Evolutionary conservation across 169 alveolate genomes (phyloP).

Genomic region (Amoebophrya sp.): DNA sequence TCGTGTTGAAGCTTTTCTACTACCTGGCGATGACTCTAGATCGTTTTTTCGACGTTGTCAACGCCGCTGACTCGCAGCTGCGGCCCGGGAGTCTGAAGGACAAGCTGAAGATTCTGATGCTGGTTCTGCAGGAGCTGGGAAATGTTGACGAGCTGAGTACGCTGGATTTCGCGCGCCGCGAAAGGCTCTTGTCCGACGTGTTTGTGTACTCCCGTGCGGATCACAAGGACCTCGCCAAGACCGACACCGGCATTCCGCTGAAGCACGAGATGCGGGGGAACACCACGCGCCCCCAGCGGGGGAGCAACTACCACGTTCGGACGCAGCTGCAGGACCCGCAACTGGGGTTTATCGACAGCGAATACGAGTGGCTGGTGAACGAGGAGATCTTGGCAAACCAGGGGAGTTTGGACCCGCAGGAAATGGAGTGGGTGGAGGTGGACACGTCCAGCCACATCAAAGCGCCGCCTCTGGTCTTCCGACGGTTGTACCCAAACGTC

Average conservation of each 20-base stretch:
- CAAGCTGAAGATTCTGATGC: not conserved
- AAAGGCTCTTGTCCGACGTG: not conserved
- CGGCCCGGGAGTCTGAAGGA: not conserved
- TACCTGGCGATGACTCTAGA: not conserved
- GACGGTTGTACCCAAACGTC: constrained; percentile 10
- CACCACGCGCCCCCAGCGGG: not conserved
- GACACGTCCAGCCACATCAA: not conserved
- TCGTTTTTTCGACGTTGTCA: not conserved
- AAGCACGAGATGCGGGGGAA: not conserved
- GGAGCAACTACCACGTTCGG: not conserved
- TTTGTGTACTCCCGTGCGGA: not conserved
- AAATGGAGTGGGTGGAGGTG: constrained; percentile 14
- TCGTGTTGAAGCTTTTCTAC: not conserved
- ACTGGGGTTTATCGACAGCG: not conserved
- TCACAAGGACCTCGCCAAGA: not conserved
- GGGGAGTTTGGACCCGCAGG: not conserved
- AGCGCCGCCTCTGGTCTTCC: not conserved
- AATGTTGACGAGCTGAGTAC: not conserved
- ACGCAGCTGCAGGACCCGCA: not conserved
- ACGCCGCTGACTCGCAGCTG: not conserved
- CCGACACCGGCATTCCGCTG: not conserved
- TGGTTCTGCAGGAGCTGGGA: not conserved
- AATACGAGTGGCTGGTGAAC: constrained; percentile 14
- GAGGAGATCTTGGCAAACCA: not conserved
- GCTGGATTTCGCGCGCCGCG: not conserved